A percentile compares a stretch with the other conserved stretches of the same genome.
Conservation (phyloP, 2,329 filamentous ascomycete species). For the Cordyceps cateniannulata region DNA sequence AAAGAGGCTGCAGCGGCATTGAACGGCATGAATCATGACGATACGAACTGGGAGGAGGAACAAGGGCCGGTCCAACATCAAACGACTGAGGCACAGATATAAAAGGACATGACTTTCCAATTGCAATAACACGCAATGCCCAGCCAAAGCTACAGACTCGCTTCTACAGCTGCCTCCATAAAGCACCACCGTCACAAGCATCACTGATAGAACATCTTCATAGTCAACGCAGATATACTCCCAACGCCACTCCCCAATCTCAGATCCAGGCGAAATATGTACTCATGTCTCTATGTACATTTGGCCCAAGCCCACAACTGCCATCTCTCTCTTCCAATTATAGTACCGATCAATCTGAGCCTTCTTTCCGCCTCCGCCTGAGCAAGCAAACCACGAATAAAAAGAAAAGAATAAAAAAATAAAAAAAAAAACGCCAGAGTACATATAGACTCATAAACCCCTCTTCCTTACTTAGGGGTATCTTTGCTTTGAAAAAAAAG, state of each 20-base stretch:
- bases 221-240: conserved; percentile 7
- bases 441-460: neutral
- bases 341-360: neutral
- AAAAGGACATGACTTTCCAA: neutral
- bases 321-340: neutral
- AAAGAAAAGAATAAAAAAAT: neutral
- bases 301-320: neutral
- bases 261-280: neutral
- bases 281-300: neutral
- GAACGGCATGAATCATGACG: neutral
- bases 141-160: too few species aligned
- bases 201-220: neutral
- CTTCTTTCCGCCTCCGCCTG: neutral
- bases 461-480: conserved; percentile 1
- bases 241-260: neutral
- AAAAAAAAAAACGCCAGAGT: conserved; percentile 2
- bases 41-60: neutral
- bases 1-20: neutral
- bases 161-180: neutral
- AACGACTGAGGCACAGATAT: neutral
- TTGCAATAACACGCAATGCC: neutral
- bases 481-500: neutral
- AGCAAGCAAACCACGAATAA: too few species aligned
- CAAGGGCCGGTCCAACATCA: neutral
- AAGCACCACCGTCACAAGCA: neutral